Evolutionary conservation across 768 basidiomycete genomes (phyloP).

Genomic region (Russula lepida): DNA sequence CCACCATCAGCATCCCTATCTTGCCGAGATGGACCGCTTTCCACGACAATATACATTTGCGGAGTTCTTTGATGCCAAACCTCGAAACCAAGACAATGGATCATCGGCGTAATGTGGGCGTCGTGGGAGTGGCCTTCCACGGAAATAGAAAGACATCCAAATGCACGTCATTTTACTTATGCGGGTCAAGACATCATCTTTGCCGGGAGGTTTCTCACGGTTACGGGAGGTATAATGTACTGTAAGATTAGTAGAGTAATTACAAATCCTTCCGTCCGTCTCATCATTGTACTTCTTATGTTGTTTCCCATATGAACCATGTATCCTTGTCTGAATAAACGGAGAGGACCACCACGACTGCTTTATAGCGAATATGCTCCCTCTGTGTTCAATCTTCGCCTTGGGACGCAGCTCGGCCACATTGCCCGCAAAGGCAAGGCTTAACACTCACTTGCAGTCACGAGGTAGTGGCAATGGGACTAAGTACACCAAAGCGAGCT

Average conservation of each 20-base stretch:
- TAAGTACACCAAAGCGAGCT: no score
- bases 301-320: background rate
- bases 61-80: background rate
- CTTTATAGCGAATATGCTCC: background rate
- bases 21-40: constrained; percentile 12
- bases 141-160: background rate
- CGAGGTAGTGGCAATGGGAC: background rate
- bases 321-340: background rate
- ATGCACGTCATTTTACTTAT: background rate
- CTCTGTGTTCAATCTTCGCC: background rate
- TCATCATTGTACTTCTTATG: background rate
- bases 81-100: background rate
- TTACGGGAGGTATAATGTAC: background rate
- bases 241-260: background rate
- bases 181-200: background rate
- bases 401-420: background rate
- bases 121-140: no score
- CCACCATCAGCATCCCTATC: constrained; percentile 7
- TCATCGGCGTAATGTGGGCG: background rate
- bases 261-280: background rate
- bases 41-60: constrained; percentile 8
- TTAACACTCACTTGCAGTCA: background rate
- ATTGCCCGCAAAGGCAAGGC: background rate
- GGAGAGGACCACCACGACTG: background rate
- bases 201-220: background rate